Conservation (phyloP, 805 yeast genomes). For the Peterozyma toletana region DNA sequence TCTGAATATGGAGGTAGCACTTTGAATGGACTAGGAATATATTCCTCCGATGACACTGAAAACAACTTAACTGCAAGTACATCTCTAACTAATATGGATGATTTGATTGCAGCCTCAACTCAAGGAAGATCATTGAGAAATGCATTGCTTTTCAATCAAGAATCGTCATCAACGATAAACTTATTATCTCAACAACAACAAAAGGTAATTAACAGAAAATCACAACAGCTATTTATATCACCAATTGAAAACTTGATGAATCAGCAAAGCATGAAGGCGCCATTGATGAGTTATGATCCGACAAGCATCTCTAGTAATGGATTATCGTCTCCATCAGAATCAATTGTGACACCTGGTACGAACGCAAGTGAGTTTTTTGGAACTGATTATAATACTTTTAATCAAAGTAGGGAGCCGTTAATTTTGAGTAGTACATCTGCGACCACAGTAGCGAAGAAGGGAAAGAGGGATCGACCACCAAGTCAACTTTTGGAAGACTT, state of each 20-base stretch:
- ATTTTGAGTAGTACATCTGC: neutral
- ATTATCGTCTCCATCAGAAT: too few species aligned
- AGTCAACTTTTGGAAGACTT: slow-evolving; percentile 31
- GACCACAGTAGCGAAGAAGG: neutral
- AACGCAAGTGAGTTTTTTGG: too few species aligned
- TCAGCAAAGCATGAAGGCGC: neutral
- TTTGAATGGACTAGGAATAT: too few species aligned
- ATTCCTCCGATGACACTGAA: too few species aligned
- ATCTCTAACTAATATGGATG: neutral
- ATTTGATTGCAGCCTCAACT: slow-evolving; percentile 10
- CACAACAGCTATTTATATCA: slow-evolving; percentile 14
- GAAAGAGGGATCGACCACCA: slow-evolving; percentile 25
- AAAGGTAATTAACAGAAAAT: slow-evolving; percentile 10
- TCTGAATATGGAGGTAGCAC: too few species aligned
- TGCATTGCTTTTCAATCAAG: neutral
- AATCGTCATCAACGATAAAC: slow-evolving; percentile 5
- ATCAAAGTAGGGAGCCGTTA: too few species aligned
- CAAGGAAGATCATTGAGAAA: slow-evolving; percentile 14
- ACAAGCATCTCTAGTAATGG: too few species aligned
- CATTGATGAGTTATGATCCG: too few species aligned
- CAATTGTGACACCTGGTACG: too few species aligned
- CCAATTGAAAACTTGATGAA: slow-evolving; percentile 18
- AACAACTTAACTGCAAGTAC: too few species aligned
- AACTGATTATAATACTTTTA: too few species aligned
- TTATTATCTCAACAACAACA: slow-evolving; percentile 3